phyloP scores from a whole-genome alignment of 1,284 basidiomycete genomes.

The Golubevia sp. region DNA sequence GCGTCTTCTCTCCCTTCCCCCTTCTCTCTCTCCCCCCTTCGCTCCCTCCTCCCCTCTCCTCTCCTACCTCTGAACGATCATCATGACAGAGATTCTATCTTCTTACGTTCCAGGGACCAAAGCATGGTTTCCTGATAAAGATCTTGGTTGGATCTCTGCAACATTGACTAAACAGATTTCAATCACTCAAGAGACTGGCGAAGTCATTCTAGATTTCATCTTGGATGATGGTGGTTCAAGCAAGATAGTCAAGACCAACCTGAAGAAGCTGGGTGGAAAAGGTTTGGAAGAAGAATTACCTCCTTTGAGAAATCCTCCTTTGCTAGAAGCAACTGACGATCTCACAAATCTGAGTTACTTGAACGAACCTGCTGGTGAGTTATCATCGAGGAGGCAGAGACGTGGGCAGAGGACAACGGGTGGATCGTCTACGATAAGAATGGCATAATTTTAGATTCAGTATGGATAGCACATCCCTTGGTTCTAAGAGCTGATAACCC shows the following conservation, averaged over 20 bases:
- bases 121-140: slow-evolving; percentile 59
- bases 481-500: background rate
- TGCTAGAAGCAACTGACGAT: slow-evolving; percentile 12
- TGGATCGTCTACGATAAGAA: background rate
- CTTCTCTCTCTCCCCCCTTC: slow-evolving; percentile 7
- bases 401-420: background rate
- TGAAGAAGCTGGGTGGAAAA: slow-evolving; percentile 34
- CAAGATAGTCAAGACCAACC: slow-evolving; percentile 40
- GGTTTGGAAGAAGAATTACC: background rate
- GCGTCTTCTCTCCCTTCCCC: slow-evolving; percentile 5
- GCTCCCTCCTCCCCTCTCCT: slow-evolving; percentile 8
- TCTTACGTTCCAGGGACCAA: slow-evolving; percentile 54
- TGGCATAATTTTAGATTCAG: background rate
- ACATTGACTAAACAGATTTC: slow-evolving; percentile 38
- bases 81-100: slow-evolving; percentile 18
- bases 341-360: slow-evolving; percentile 11
- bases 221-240: slow-evolving; percentile 48
- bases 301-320: background rate
- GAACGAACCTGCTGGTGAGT: slow-evolving; percentile 12
- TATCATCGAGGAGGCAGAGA: background rate
- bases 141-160: slow-evolving; percentile 54
- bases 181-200: slow-evolving; percentile 25
- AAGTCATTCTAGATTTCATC: slow-evolving; percentile 39
- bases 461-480: background rate
- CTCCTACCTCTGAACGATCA: slow-evolving; percentile 10